Conservation (phyloP, 2,329 filamentous ascomycete species). For the Colletotrichum sp. region DNA sequence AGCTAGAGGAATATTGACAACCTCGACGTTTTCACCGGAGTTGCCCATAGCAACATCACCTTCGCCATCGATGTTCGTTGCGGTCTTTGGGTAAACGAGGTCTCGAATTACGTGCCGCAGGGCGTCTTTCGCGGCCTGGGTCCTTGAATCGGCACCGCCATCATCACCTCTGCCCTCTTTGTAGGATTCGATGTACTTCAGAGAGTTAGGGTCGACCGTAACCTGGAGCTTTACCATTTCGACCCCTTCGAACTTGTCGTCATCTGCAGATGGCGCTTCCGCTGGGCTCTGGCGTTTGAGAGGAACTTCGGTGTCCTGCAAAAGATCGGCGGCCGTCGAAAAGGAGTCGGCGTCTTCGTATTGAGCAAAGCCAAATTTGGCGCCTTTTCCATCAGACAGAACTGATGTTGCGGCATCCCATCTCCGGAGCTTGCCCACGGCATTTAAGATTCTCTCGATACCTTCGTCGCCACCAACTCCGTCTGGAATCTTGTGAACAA, state of each 20-base stretch:
- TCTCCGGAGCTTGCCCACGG: constrained; percentile 79
- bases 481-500: constrained; percentile 84
- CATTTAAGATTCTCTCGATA: constrained; percentile 77
- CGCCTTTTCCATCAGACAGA: constrained; percentile 73
- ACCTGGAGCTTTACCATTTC: constrained; percentile 76
- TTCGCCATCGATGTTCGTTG: constrained; percentile 59
- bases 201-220: constrained; percentile 80
- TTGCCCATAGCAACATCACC: constrained; percentile 76
- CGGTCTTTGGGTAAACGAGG: constrained; percentile 70
- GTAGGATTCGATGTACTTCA: constrained; percentile 86
- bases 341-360: constrained; percentile 92
- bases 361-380: constrained; percentile 93
- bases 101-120: constrained; percentile 73
- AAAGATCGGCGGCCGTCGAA: constrained; percentile 81
- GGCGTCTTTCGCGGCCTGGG: constrained; percentile 72
- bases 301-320: constrained; percentile 83
- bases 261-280: constrained; percentile 40
- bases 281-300: constrained; percentile 72
- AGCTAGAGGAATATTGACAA: constrained; percentile 86
- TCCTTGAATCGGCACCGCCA: constrained; percentile 66
- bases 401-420: constrained; percentile 78
- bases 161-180: constrained; percentile 70
- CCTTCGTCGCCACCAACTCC: constrained; percentile 78
- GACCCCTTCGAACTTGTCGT: constrained; percentile 56
- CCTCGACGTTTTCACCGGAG: constrained; percentile 74